Base-by-base conservation (phyloP, 2,329 filamentous ascomycete genomes). In the Hirsutella rhossiliensis region DNA sequence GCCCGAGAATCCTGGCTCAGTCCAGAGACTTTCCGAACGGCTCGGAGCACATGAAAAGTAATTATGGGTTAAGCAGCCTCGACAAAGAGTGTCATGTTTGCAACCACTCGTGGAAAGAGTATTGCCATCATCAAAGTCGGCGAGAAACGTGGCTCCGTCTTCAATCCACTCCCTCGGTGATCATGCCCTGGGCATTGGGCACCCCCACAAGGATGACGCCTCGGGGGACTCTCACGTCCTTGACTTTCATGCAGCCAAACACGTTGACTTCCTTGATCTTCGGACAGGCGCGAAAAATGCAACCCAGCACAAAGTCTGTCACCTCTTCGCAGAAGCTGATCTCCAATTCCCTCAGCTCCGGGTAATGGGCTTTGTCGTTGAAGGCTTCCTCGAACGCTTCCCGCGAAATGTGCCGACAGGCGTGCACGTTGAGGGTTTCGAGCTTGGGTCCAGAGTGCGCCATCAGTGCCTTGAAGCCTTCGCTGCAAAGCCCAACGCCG, bases 391-490 rank as follows among this genome's bases (percentile, higher is more conserved):
- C 78, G 47, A 95, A 88, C 0, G 85, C 79, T 15, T 75, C 65
- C 30, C 74, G 70, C 2, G 78, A 74, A 49, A 97, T 89, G 59
- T 95, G 84, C 3, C 90, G 82, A 57, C 87, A 94, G 0, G 83
- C 85, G 13, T 86, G 77, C n/a, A 96, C 69, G 56, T 94, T 85
- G 30, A 97, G 68, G 36, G 74, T 67, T 47, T 72, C 71, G 2
- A 97, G 63, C 11, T 64, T 69, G 1, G 64, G 57, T 4, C 86
- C 85, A 0, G 88, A 95, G 58, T 96, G 90, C 1, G 68, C 65
- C 86, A 96, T 95, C 38, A 96, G 64, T 0, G 87, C 85, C 50
- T 73, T 68, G 65, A 97, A 90, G 0, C 84, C 88, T 6, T 74
- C 64, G 1, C 80, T 82, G 43, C 82, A 87, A 29, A 96, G 71